phyloP scores from a whole-genome alignment of 208 protist genomes.

The Acanthamoeba healyi region DNA sequence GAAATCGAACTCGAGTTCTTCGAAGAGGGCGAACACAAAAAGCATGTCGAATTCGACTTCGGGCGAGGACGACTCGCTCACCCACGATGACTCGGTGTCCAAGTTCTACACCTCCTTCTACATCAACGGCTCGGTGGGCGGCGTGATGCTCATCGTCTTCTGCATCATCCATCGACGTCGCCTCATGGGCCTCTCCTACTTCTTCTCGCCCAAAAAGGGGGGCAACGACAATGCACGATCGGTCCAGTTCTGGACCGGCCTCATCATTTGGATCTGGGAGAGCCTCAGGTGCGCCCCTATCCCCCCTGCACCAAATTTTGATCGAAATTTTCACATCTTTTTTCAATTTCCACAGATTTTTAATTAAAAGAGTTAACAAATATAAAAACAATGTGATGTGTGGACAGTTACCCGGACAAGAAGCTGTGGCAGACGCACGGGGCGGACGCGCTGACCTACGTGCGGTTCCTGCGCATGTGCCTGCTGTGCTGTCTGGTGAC shows the following conservation, averaged over 20 bases:
- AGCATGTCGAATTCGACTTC: not conserved
- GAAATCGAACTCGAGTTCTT: too few species aligned
- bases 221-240: conserved; percentile 16
- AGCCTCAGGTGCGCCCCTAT: not conserved
- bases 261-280: conserved; percentile 61
- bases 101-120: conserved; percentile 61
- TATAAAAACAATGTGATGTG: not conserved
- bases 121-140: conserved; percentile 32
- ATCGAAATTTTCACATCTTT: not conserved
- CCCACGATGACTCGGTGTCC: conserved; percentile 30
- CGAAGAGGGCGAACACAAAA: too few species aligned
- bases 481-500: conserved; percentile 25
- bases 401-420: conserved; percentile 41
- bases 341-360: not conserved
- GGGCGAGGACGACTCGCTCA: not conserved
- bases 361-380: not conserved
- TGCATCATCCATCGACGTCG: conserved; percentile 58
- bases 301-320: not conserved
- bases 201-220: conserved; percentile 42
- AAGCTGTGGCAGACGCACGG: conserved; percentile 62
- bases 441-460: conserved; percentile 45
- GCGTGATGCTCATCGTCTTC: conserved; percentile 13
- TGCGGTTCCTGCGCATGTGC: conserved; percentile 68
- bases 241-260: conserved; percentile 57
- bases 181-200: conserved; percentile 44